Evolutionary conservation across 768 basidiomycete genomes (phyloP).

Genomic region (Auricularia sp.): DNA sequence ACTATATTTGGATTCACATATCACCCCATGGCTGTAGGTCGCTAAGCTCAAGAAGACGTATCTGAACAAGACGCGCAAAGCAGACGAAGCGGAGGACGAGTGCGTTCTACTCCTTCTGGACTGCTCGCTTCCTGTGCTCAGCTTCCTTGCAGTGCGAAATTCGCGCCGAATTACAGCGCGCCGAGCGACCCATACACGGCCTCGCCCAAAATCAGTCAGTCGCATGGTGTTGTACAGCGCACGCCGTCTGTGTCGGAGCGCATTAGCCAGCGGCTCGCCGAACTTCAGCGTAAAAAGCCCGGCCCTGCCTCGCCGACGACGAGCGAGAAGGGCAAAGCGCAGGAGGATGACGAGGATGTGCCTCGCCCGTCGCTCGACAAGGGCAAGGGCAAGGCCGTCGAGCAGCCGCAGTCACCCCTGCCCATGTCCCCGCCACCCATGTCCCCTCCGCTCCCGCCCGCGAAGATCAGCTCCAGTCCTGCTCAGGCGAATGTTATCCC

Average conservation of each 20-base stretch:
- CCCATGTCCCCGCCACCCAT: constrained; percentile 26
- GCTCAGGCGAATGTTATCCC: constrained; percentile 22
- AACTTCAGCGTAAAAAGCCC: constrained; percentile 53
- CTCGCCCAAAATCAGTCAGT: constrained; percentile 47
- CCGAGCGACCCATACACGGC: constrained; percentile 63
- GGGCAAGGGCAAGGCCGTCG: constrained; percentile 60
- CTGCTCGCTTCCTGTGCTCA: neutral
- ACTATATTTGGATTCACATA: neutral
- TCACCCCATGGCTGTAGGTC: constrained; percentile 21
- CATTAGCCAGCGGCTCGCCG: constrained; percentile 71
- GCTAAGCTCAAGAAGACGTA: constrained; percentile 68
- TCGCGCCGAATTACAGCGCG: constrained; percentile 57
- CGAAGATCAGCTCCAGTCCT: constrained; percentile 25
- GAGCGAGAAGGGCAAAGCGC: constrained; percentile 11
- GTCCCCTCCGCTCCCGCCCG: constrained; percentile 30
- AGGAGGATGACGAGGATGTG: constrained; percentile 28
- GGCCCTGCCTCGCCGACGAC: constrained; percentile 22
- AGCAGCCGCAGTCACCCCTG: constrained; percentile 10
- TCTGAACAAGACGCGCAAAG: constrained; percentile 63
- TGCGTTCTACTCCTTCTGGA: constrained; percentile 30
- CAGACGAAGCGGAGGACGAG: constrained; percentile 94
- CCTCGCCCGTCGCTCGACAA: constrained; percentile 54
- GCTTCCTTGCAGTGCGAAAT: constrained; percentile 53
- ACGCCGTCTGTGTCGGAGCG: constrained; percentile 80
- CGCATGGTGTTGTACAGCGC: constrained; percentile 28